phyloP scores from a whole-genome alignment of 1,139 yeast genomes.

The Geotrichum australiense region DNA sequence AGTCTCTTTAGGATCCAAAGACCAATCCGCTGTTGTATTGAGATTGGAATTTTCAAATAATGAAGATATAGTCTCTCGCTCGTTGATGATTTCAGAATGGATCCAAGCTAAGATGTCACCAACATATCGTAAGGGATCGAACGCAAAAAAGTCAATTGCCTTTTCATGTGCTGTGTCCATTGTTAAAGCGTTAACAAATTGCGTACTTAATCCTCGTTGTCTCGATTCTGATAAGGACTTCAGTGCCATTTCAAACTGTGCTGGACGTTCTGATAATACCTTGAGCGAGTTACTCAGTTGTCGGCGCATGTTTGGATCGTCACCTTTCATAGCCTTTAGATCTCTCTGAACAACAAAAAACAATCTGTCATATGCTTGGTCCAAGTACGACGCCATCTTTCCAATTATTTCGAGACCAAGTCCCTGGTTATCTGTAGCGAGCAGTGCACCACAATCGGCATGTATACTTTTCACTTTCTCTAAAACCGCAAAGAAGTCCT shows the following conservation, averaged over 20 bases:
- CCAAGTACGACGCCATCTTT: conserved; percentile 48
- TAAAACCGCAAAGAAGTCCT: conserved; percentile 58
- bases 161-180: conserved; percentile 38
- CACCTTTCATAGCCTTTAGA: conserved; percentile 26
- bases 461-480: conserved; percentile 58
- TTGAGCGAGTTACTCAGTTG: conserved; percentile 29
- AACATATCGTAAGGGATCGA: conserved; percentile 73
- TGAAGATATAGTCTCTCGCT: conserved; percentile 63
- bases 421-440: conserved; percentile 54
- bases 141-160: conserved; percentile 61
- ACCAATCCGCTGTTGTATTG: conserved; percentile 7
- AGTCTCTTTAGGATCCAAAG: conserved; percentile 28
- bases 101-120: conserved; percentile 89
- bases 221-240: conserved; percentile 31
- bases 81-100: conserved; percentile 85
- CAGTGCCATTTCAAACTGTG: conserved; percentile 33
- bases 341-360: conserved; percentile 35
- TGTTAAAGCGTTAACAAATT: conserved; percentile 50
- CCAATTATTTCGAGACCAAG: conserved; percentile 66
- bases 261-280: conserved; percentile 36
- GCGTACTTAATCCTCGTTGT: conserved; percentile 30
- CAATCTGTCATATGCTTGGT: conserved; percentile 48
- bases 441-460: conserved; percentile 58
- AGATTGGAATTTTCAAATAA: conserved; percentile 34
- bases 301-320: conserved; percentile 20